These are phyloP conservation scores for Linnemannia hyalina DNA, from an alignment of 192 early-diverging fungal species.

Conservation along the genomic window DNA sequence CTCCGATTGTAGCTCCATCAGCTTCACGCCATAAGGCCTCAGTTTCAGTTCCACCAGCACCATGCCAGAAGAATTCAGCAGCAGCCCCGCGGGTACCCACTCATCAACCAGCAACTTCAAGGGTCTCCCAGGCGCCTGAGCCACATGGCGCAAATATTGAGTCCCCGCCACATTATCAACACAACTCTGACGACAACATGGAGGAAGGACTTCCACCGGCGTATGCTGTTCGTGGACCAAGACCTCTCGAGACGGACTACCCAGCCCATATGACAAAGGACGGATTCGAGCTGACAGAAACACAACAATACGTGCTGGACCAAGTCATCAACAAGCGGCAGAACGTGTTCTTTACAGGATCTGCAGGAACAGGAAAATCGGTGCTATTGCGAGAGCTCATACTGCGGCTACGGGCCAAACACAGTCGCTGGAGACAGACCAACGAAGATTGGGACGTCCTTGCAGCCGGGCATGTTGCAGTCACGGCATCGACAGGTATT, in stretches of 20 bases:
- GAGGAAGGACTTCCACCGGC: not conserved
- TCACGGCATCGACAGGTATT: conserved; percentile 70
- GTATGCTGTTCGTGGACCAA: not conserved
- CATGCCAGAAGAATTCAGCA: not conserved
- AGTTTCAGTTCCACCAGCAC: not conserved
- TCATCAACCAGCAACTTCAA: not conserved
- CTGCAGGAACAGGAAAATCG: conserved; percentile 65
- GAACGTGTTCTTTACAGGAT: conserved; percentile 72
- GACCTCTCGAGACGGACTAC: not conserved
- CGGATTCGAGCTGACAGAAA: conserved; percentile 20
- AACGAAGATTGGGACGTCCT: conserved; percentile 21
- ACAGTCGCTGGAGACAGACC: conserved; percentile 9
- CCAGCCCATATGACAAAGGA: conserved; percentile 6
- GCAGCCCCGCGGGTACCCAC: no score
- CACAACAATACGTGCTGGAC: conserved; percentile 43
- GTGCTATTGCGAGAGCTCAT: conserved; percentile 58
- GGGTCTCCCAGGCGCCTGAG: not conserved
- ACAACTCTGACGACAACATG: not conserved
- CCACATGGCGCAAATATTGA: not conserved
- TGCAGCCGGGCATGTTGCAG: conserved; percentile 45
- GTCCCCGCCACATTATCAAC: not conserved
- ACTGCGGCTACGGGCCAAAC: conserved; percentile 14
- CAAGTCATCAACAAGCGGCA: conserved; percentile 50
- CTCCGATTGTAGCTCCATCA: not conserved
- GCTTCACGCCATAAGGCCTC: not conserved